phyloP scores from a whole-genome alignment of 805 yeast genomes.

The Helenozyma baotianmanensis region DNA sequence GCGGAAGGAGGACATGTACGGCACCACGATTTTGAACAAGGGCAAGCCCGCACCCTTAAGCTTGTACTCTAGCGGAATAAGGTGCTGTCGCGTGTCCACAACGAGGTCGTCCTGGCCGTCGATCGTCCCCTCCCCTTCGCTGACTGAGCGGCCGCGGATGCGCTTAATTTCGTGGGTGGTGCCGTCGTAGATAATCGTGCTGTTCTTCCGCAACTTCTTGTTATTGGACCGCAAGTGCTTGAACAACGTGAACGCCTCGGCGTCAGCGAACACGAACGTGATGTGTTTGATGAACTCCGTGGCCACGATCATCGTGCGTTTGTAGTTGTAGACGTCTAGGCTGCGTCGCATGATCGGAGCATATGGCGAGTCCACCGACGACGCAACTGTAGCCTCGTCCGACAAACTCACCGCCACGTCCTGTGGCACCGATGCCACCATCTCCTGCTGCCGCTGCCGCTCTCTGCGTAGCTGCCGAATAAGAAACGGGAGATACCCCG shows the following conservation, averaged over 20 bases:
- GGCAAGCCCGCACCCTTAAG: slow-evolving; percentile 34
- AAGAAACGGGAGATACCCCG: slow-evolving; percentile 34
- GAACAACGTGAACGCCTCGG: slow-evolving; percentile 26
- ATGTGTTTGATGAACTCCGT: slow-evolving; percentile 28
- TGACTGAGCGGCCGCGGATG: slow-evolving; percentile 3
- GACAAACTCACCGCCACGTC: background rate
- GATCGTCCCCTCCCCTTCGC: no score
- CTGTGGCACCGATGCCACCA: background rate
- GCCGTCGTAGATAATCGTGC: slow-evolving; percentile 17
- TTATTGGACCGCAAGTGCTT: slow-evolving; percentile 20
- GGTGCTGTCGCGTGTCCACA: slow-evolving; percentile 27
- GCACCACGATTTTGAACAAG: slow-evolving; percentile 29
- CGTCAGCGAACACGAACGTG: slow-evolving; percentile 27
- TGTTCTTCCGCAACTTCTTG: slow-evolving; percentile 20
- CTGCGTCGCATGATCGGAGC: slow-evolving; percentile 18
- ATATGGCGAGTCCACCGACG: background rate
- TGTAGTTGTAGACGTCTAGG: slow-evolving; percentile 20
- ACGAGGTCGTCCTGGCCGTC: slow-evolving; percentile 2
- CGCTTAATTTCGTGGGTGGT: slow-evolving; percentile 16
- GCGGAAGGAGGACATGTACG: slow-evolving; percentile 33
- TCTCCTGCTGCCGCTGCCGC: slow-evolving; percentile 1
- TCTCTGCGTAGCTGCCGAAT: slow-evolving; percentile 25
- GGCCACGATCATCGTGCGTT: slow-evolving; percentile 28
- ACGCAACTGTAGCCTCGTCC: background rate
- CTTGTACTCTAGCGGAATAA: slow-evolving; percentile 29